phyloP scores from a whole-genome alignment of 2,329 filamentous ascomycete genomes.

The Ceratocystis huliohia region DNA sequence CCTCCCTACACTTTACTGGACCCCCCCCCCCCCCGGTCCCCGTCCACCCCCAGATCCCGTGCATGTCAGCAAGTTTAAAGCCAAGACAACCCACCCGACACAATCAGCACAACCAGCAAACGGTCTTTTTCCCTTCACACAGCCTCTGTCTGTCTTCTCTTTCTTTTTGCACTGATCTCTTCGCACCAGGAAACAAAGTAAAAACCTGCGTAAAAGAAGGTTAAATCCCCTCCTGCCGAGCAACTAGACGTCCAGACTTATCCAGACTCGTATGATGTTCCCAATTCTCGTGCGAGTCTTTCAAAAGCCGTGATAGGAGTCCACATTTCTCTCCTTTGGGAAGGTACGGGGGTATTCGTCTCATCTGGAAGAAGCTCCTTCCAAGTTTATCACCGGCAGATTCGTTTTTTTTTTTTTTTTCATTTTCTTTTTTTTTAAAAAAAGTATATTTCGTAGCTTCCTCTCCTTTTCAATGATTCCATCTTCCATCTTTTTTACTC shows the following conservation, averaged over 20 bases:
- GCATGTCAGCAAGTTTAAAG: neutral
- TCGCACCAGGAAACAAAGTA: neutral
- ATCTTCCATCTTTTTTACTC: neutral
- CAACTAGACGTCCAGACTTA: neutral
- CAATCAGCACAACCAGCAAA: neutral
- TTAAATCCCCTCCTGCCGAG: neutral
- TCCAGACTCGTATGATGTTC: constrained; percentile 9
- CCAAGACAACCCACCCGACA: neutral
- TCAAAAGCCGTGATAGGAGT: constrained; percentile 2
- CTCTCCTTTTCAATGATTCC: neutral
- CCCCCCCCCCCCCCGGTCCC: neutral
- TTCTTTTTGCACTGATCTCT: neutral
- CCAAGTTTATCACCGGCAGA: neutral
- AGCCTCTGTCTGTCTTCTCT: neutral
- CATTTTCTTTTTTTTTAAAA: neutral
- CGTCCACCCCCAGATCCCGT: neutral
- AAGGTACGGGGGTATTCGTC: neutral
- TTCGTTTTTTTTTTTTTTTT: neutral
- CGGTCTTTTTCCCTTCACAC: neutral
- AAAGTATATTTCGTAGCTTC: neutral
- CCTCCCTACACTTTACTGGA: neutral
- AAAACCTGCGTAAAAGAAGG: neutral
- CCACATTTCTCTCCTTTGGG: constrained; percentile 5
- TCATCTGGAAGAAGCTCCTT: neutral
- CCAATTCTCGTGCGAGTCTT: constrained; percentile 14